Base-by-base conservation (phyloP, 495 filamentous ascomycete species). In the Penicillium turbatum region DNA sequence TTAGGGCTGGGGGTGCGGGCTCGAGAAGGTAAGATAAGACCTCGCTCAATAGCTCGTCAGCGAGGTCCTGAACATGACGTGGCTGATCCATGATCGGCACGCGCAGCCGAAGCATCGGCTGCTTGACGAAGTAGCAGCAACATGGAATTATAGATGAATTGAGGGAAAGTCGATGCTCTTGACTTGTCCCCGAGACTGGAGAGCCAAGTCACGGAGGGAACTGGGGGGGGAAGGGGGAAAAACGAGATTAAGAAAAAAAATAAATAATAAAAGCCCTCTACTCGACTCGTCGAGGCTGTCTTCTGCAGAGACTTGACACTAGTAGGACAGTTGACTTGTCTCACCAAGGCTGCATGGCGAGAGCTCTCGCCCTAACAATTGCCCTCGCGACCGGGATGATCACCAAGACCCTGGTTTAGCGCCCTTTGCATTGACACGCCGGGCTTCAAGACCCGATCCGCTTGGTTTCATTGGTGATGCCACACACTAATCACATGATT, bases 41-140 rank as follows among this genome's bases (percentile, higher is more conserved):
- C 31, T 79, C 70, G 55, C 71, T 77, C 38, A 87, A 68, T 26
- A 89, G 62, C 62, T 89, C 86, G 61, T 82, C 79, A 26, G 83
- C 79, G 27, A 87, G 67, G 47, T 72, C 64, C 29, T 75, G 69
- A 62, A 86, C 77, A 58, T 61, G 63, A 61, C 65, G 60, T 45
- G 57, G 60, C 48, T 57, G 55, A 51, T 65, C 61, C 69, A 74
- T 77, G 61, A 53, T 74, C 61, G 61, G 60, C 59, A 58, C 58
- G 63, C 53, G 62, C 67, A 70, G 71, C 71, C 69, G 68, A 59
- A 51, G 58, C 57, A 58, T 63, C 63, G 71, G 68, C 70, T 70
- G 68, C 62, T 57, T 66, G 54, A 52, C 42, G 39, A 53, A 66
- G 55, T 66, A 60, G 57, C 63, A 67, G 63, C 71, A 57, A 65